Base-by-base conservation (phyloP, 129 eudicot species). In the Saussurea involucrata region DNA sequence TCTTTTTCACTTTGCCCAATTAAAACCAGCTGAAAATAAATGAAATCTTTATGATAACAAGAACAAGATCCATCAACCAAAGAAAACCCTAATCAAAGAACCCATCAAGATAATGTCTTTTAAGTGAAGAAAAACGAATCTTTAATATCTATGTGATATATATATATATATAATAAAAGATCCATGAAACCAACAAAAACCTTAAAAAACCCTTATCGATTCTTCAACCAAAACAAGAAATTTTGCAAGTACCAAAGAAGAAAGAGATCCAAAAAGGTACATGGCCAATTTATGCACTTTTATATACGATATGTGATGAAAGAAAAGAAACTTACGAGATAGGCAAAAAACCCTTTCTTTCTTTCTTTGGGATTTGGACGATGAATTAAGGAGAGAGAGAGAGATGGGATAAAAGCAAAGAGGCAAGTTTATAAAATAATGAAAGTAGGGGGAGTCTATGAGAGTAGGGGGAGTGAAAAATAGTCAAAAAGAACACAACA, bases 351-450 rank as follows among this genome's bases (percentile, higher is more conserved):
- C 65, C 65, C 57, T 63, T 33, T 67, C 77, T 74, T 73, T 57
- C 76, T 72, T 72, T 55, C 76, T 72, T 72, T 72, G 76, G 76
- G 46, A 74, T 10, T 33, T 60, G 78, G 78, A 74, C 34, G 42
- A 31, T 57, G 53, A 60, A 31, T 57, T 31, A 60, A 33, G 61
- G 61, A 53, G 22, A 53, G 61, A 28, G 78, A 74, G 57, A 46
- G 5, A n/a, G 64, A 58, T 6, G 5, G 65, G 27, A 60, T 20
- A 60, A 32, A 61, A 34, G 37, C 27, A 74, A 74, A 61, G 57
- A 73, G 33, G 33, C n/a, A 55, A 53, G 66, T 53, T 13, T 31
- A 15, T 72, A 44, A 57, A 72, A 72, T 72, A 72, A 74, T 58
- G 24, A 22, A 74, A 60, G 69, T 37, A 74, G 49, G 31, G 37